Evolutionary conservation across 2,329 filamentous ascomycete genomes (phyloP).

Genomic region (Cercospora berteroae): DNA sequence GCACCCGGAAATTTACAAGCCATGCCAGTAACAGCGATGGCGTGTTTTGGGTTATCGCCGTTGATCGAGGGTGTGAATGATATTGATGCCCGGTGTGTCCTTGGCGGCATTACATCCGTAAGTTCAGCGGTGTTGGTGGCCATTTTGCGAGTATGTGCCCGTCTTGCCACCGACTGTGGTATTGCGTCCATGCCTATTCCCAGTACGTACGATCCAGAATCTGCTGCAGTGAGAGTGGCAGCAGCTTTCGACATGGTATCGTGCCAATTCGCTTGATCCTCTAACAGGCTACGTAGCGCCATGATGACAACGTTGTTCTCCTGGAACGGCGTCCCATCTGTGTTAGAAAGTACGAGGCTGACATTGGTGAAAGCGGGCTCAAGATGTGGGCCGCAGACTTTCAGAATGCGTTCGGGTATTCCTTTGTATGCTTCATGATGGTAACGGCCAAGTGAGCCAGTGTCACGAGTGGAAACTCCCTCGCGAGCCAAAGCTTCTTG

Average conservation of each 20-base stretch:
- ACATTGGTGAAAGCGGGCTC: not conserved
- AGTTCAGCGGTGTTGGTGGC: not conserved
- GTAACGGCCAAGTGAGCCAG: conserved; percentile 8
- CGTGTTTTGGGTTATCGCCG: not conserved
- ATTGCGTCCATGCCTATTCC: not conserved
- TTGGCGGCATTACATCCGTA: not conserved
- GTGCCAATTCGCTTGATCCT: conserved; percentile 11
- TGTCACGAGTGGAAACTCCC: not conserved
- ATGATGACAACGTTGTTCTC: not conserved
- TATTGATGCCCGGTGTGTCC: not conserved
- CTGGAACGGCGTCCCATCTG: not conserved
- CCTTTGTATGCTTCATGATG: not conserved
- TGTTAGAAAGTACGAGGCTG: conserved; percentile 6
- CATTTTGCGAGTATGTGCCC: not conserved
- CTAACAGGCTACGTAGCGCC: conserved; percentile 7
- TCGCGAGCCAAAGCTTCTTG: not conserved
- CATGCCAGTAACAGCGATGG: conserved; percentile 22
- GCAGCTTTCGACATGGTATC: conserved; percentile 3
- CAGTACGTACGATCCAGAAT: not conserved
- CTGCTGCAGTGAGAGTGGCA: not conserved
- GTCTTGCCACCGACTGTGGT: not conserved
- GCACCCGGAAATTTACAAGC: conserved; percentile 17
- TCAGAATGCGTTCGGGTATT: not conserved
- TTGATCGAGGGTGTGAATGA: not conserved
- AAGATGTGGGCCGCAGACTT: not conserved